Conservation (phyloP, 805 yeast species). For the Torulaspora quercuum region DNA sequence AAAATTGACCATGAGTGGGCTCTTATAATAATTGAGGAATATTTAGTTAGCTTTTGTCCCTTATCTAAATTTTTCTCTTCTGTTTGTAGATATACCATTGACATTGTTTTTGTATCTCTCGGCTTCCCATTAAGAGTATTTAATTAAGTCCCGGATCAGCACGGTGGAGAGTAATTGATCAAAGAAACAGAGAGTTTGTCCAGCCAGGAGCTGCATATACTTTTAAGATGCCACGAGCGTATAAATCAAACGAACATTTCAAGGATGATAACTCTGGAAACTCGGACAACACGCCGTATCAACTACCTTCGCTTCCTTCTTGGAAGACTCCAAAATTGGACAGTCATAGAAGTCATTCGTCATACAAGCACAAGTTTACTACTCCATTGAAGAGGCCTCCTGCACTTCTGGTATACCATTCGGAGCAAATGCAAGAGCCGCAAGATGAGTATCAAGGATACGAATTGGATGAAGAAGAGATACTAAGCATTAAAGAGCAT, state of each 20-base stretch:
- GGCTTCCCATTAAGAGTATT: no score
- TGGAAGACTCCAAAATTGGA: conserved; percentile 28
- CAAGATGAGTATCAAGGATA: conserved; percentile 3
- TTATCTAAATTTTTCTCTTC: no score
- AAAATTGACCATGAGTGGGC: conserved; percentile 70
- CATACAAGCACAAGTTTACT: conserved; percentile 10
- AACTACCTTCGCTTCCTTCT: conserved; percentile 31
- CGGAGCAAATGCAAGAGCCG: conserved; percentile 7
- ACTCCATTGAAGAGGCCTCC: conserved; percentile 26
- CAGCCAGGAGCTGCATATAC: not conserved
- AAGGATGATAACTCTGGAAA: conserved; percentile 1
- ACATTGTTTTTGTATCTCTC: no score
- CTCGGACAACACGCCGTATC: conserved; percentile 13
- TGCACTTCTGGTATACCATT: conserved; percentile 14
- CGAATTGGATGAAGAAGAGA: conserved; percentile 3
- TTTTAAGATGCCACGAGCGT: conserved; percentile 4
- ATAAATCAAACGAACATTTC: not conserved
- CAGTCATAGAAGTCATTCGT: conserved; percentile 3
- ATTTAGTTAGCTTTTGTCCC: not conserved
- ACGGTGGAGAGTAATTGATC: no score
- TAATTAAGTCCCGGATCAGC: no score
- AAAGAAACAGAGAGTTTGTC: not conserved
- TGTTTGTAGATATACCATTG: no score
- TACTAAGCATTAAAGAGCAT: conserved; percentile 2
- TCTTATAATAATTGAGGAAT: conserved; percentile 32